Evolutionary conservation across 2,329 filamentous ascomycete genomes (phyloP), one percentile per base, ranked within the genome.

Genomic region (Colletotrichum euphorbiae): DNA sequence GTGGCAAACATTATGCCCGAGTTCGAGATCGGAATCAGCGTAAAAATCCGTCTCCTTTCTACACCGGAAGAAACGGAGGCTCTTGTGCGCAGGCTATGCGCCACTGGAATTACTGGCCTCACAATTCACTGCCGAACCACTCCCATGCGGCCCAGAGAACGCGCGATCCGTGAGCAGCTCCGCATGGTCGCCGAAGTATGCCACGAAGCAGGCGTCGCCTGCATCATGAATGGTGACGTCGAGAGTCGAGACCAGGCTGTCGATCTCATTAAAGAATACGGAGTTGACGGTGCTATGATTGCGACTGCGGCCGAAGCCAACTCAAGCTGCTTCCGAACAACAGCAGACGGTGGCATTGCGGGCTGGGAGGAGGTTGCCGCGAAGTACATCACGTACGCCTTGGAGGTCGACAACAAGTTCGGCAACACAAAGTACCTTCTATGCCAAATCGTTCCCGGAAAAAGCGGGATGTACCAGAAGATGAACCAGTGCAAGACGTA

Each of bases 211-310:
- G 95, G 95, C 31, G 94, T 99, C 2, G 94, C 95, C 8, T 98
- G 95, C 76, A 80, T 98, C 45, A 94, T 98, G 90, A 99, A 99
- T 75, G 96, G 96, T 54, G 96, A 99, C 75, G 94, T 99, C 0
- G 88, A 86, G 62, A 88, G 84, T 42, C 88, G 92, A 62, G 91
- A 93, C 57, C 84, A 97, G 67, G 95, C 90, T 0, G 75, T 92
- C 7, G 77, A 83, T 67, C 84, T 99, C 6, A 90, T 94, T 69
- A 75, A 87, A 28, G 91, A 97, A 77, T 98, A 88, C 75, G 91
- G 90, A n/a, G 92, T 92, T 6, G 94, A 98, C 75, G 95, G 94
- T 6, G 96, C 93, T 69, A 99, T 99, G 96, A 98, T 99, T 74
- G 96, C 96, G 9, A 96, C 93, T 3, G 87, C 93, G 3, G 96